A percentile compares a stretch with the other conserved stretches of the same genome.
Conservation (phyloP, 257 asterid genomes). For the Eucommia ulmoides region DNA sequence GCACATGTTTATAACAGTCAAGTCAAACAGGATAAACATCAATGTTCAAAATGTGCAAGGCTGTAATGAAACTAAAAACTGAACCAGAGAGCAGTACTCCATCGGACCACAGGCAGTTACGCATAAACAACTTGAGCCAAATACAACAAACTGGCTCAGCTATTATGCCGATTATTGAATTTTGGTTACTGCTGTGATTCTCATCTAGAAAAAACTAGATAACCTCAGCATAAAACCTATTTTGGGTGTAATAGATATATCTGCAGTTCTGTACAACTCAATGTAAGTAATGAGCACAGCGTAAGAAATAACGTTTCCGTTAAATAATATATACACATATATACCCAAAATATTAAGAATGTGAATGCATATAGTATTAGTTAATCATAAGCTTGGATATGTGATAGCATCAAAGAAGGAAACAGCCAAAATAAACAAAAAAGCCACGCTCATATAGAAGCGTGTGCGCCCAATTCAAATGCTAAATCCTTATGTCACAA, state of each 20-base stretch:
- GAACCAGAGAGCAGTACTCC: not conserved
- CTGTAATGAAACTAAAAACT: not conserved
- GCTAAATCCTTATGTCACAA: too few relatives aligned
- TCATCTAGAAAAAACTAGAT: not conserved
- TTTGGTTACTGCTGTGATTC: not conserved
- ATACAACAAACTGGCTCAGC: not conserved
- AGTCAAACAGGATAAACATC: conserved; percentile 23
- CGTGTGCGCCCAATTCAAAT: too few relatives aligned
- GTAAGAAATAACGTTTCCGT: too few relatives aligned
- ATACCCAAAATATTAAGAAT: too few relatives aligned
- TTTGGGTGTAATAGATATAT: not conserved
- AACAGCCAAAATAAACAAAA: too few relatives aligned
- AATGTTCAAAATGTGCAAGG: not conserved
- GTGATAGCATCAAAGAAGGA: too few relatives aligned
- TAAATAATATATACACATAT: too few relatives aligned
- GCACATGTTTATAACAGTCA: conserved; percentile 71
- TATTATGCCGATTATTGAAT: not conserved
- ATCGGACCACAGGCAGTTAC: not conserved
- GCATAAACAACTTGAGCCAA: not conserved
- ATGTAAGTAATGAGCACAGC: too few relatives aligned
- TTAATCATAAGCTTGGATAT: too few relatives aligned
- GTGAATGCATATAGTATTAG: too few relatives aligned
- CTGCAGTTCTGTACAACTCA: not conserved
- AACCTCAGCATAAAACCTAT: not conserved
- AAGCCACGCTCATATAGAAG: too few relatives aligned